Evolutionary conservation across 208 protist genomes (phyloP), one percentile per base, ranked within the genome.

Genomic region (Leptomonas pyrrhocoris): DNA sequence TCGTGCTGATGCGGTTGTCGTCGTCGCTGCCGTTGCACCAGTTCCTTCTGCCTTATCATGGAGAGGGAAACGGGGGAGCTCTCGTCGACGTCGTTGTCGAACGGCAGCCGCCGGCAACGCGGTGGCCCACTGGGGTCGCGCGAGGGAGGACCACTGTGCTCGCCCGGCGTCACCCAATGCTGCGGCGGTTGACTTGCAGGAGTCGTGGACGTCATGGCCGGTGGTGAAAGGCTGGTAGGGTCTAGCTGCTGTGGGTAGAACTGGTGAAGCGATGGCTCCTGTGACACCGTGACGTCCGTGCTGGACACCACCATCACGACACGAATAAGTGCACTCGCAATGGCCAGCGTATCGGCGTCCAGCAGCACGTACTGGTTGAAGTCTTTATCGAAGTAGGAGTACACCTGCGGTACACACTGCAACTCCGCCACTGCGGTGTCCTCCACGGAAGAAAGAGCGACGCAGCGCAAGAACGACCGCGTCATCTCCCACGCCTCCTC

Each of bases 381-480:
- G 51, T 84, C 76, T 13, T 60, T 61, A 66, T 86, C 77, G 58
- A 85, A 86, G 68, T 82, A 91, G 61, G 81, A 76, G 57, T 86
- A 81, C 0, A 49, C 77, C 38, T 69, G 65, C 5, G 80, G 74
- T 1, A 51, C 31, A 54, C 63, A 80, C 0, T 18, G 66, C n/a
- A 55, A 31, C 2, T 5, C 30, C 43, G 63, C 43, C 49, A 74
- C 43, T 16, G 48, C 46, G 48, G 67, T 58, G 21, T 57, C 55
- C 21, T 55, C 50, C 57, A 60, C 51, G 16, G 58, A 64, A 1
- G 65, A 53, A 11, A 77, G 57, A 25, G 72, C 72, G 4, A 77
- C 46, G 45, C 64, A 61, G 65, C 73, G 70, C 23, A 81, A 65
- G 31, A 81, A 77, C 9, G 70, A 75, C 59, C 65, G 48, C 23